Evolutionary conservation across 2,329 filamentous ascomycete species (phyloP), one percentile per base, ranked within the genome.

Genomic region (Talaromyces marneffei): DNA sequence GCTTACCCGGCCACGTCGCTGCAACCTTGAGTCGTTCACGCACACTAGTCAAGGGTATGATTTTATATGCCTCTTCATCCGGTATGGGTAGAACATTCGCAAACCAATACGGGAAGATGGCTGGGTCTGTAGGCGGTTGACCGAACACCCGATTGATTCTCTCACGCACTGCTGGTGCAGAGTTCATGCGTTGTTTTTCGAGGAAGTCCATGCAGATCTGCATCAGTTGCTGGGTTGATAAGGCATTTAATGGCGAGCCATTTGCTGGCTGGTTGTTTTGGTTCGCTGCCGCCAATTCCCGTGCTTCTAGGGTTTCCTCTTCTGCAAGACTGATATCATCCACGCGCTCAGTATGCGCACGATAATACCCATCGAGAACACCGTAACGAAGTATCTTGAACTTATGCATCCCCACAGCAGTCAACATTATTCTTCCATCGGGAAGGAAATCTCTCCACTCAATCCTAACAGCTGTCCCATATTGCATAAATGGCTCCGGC

Each of bases 51-150:
- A 88, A 89, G 12, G 81, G 80, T 14, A 97, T 76, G 20, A 97
- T 77, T 12, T 83, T 80, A 66, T 96, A 95, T 71, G 93, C 95
- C 68, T 94, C 88, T 29, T 85, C 78, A 27, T 94, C 89, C 14
- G 84, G 82, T 39, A 94, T 86, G 0, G 91, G 91, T 12, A 96
- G 75, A 20, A 94, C 86, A 69, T 86, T 90, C 9, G 89, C 92
- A 66, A 96, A 88, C 92, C 92, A 97, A 82, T 92, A 96, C 0
- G 92, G 90, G 66, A 96, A 94, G 1, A 85, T 73, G 2, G 87
- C 87, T 0, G 91, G 87, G 68, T 96, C 90, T 16, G 84, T 79
- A 0, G 91, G 92, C 20, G 87, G 88, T 62, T 89, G 85, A 12
- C 92, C 92, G 66, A 93, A 94, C 5, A 89, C 86, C 33, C 85